Evolutionary conservation across 225 moss, liverwort and hornwort species (phyloP).

Genomic region (Pseudoscleropodium purum): DNA sequence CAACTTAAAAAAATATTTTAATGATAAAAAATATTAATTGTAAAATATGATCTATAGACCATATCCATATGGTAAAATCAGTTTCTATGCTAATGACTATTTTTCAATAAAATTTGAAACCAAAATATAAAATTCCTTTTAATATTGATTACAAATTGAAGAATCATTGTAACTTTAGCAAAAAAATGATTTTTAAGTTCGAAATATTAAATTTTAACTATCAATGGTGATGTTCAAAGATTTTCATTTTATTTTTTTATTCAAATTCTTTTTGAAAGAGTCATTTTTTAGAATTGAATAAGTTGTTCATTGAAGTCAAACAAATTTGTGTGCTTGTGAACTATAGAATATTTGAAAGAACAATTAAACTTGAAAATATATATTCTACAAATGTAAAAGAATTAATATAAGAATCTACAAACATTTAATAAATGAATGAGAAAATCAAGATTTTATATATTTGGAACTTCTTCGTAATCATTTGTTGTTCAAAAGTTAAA

Average conservation of each 20-base stretch:
- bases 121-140: neutral
- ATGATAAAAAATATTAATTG: neutral
- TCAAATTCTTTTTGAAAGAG: neutral
- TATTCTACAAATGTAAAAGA: neutral
- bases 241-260: neutral
- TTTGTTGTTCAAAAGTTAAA: neutral
- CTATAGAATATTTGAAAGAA: neutral
- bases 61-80: neutral
- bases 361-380: neutral
- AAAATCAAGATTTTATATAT: neutral
- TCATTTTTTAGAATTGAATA: neutral
- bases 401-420: neutral
- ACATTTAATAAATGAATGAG: neutral
- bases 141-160: neutral
- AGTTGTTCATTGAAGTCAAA: neutral
- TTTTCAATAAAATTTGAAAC: neutral
- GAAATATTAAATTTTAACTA: neutral
- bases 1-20: neutral
- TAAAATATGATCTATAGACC: neutral
- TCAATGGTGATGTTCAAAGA: neutral
- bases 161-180: neutral
- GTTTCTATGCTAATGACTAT: neutral
- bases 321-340: neutral
- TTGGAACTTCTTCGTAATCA: too few species aligned
- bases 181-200: neutral